A percentile compares a stretch with the other conserved stretches of the same genome.
These are phyloP conservation scores for Penicillium sp. DNA, from an alignment of 2,329 filamentous ascomycete genomes.

Conservation along the genomic window DNA sequence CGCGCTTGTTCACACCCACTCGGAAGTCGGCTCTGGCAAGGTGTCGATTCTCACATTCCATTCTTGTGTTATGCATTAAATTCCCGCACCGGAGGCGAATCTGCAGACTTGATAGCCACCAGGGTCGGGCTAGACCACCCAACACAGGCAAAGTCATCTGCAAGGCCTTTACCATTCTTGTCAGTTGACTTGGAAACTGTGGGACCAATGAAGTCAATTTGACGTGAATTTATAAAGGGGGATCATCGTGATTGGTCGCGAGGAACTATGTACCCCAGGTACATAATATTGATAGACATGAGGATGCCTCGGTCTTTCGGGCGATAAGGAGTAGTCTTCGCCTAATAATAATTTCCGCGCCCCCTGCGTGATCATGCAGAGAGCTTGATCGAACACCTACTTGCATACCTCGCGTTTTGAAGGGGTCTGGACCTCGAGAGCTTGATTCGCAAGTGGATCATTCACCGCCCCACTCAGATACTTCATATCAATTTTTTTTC, in stretches of 20 bases:
- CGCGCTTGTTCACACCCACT: not conserved
- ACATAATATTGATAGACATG: not conserved
- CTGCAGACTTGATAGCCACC: constrained; percentile 1
- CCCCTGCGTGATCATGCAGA: not conserved
- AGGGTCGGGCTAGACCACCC: not conserved
- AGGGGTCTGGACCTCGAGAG: not conserved
- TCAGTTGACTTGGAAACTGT: constrained; percentile 5
- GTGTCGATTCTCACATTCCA: constrained; percentile 7
- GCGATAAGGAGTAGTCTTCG: not conserved
- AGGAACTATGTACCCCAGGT: not conserved
- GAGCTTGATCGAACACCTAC: not conserved
- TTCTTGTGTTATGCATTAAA: constrained; percentile 7
- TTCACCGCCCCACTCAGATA: constrained; percentile 3
- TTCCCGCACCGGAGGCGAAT: constrained; percentile 1
- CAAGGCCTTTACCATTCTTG: constrained; percentile 6
- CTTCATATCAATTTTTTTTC: constrained; percentile 1
- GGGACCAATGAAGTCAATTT: not conserved
- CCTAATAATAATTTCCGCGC: not conserved
- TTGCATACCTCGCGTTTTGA: not conserved
- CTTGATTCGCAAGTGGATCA: not conserved
- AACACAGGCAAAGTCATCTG: not conserved
- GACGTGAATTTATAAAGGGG: not conserved
- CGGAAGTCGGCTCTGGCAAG: constrained; percentile 2
- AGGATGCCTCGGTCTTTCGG: not conserved
- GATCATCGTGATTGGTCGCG: not conserved